Base-by-base conservation (phyloP, 768 basidiomycete species). In the Hericium erinaceus region DNA sequence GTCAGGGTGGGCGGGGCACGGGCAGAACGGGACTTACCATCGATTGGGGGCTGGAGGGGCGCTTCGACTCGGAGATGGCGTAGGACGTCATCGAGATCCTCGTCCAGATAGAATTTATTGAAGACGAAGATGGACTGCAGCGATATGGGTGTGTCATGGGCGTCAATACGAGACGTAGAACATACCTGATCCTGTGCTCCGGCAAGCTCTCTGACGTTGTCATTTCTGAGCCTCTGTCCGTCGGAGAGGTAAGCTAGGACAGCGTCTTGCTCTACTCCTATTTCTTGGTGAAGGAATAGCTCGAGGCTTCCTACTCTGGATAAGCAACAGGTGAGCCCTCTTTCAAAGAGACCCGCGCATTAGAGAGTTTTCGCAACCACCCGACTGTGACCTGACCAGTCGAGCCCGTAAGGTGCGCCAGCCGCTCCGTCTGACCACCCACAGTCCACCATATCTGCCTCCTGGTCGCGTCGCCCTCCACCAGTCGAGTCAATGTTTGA, bases 211-310 rank as follows among this genome's bases (percentile, higher is more conserved):
- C 87, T 80, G 56, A 91, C 68, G 66, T 90, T 92, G 58, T 80
- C 79, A 54, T 76, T 84, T 18, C 80, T 81, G 20, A 92, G 71
- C 54, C 91, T 80, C 48, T 82, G 78, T 3, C 90, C 90, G 67
- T 92, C 89, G 5, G 90, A 82, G 33, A 91, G 76, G 69, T 89
- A 93, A 2, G 87, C 87, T 37, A 92, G 73, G 10, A 87, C 77
- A 22, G 81, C 80, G 49, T 86, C 83, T 61, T 81, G 78, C 52
- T 85, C 82, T 16, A 91, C 74, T 8, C 85, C 85, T 48, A 82
- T 85, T 64, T 90, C 83, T 65, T 85, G 80, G 46, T 83, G 78
- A 9, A 93, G 67, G 61, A 91, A 89, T 9, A 72, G 58, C 63
- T 92, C 89, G n/a, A 93, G 74, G 63, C 76, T 84, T 40, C 81